A percentile compares a stretch with the other conserved stretches of the same genome.
phyloP scores from a whole-genome alignment of 2,329 filamentous ascomycete species.

The Fusarium veterinarium region DNA sequence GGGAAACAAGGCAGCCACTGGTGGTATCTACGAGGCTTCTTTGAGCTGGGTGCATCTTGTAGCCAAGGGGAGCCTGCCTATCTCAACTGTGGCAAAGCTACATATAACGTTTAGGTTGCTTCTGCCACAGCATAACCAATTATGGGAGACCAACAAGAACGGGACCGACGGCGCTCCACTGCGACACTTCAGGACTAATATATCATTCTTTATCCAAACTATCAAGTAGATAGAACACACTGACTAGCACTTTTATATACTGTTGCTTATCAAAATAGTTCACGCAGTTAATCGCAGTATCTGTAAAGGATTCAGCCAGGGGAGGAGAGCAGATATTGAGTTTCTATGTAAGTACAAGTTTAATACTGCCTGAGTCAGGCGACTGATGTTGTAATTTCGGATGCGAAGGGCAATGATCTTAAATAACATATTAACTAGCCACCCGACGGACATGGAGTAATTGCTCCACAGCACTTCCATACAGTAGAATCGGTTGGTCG shows the following conservation, averaged over 20 bases:
- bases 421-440: too few species aligned
- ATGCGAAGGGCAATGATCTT: background rate
- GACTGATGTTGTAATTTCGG: rapidly evolving
- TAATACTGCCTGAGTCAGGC: background rate
- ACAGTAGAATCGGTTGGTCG: too few species aligned
- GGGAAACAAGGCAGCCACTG: background rate
- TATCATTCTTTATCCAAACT: background rate
- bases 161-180: rapidly evolving
- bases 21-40: background rate
- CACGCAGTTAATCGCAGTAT: background rate
- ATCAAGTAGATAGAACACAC: background rate
- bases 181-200: too few species aligned
- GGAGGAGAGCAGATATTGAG: background rate
- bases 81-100: background rate
- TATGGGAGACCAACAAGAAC: rapidly evolving
- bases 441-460: too few species aligned
- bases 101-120: background rate
- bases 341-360: background rate
- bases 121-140: too few species aligned
- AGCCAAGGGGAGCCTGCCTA: background rate
- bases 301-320: too few species aligned
- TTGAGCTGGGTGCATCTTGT: background rate
- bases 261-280: too few species aligned
- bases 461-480: too few species aligned
- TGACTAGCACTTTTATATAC: background rate